Evolutionary conservation across 306 rosid genomes (phyloP), one percentile per base, ranked within the genome.

Genomic region (Prunus padus): DNA sequence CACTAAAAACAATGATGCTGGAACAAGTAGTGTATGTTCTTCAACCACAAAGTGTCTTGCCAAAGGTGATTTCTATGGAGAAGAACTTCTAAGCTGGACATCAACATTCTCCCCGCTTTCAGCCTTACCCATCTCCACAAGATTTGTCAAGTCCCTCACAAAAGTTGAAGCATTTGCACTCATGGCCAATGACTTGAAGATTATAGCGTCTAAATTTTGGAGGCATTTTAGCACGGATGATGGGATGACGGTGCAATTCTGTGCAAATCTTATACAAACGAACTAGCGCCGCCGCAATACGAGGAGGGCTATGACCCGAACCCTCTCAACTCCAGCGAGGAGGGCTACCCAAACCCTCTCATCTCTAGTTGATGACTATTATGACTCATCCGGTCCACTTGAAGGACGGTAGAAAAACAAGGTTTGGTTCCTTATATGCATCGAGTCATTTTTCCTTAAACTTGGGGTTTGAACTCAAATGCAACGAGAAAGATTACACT

Each of bases 51-150:
- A n/a, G 16, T 4, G 11, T 42, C 44, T 73, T 15, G 5, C 5
- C n/a, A 11, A 19, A 26, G 77, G 77, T 28, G 12, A 26, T 6
- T 70, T 71, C 31, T 54, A 10, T 40, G 75, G 75, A 54, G 75
- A 71, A 33, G 75, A 71, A 20, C 75, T 71, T 33, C 20, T 71
- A 10, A 52, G 7, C 0, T 86, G 89, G 86, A 86, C 82, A 33
- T 73, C 82, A 54, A 71, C 70, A 66, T 81, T 79, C 25, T 75
- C 67, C 64, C 60, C 71, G 49, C 33, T 81, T 59, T 72, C 84
- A 8, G 74, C 67, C 74, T 83, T 81, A 68, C 87, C 87, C 22
- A 72, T 62, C 50, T 81, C 90, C 33, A 78, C 90, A 2, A 79
- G 77, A 76, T 82, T 81, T 3, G 84, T 80, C 14, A 23, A 45